Conservation (phyloP, 495 filamentous ascomycete species). For the Aspergillus funiculosus region DNA sequence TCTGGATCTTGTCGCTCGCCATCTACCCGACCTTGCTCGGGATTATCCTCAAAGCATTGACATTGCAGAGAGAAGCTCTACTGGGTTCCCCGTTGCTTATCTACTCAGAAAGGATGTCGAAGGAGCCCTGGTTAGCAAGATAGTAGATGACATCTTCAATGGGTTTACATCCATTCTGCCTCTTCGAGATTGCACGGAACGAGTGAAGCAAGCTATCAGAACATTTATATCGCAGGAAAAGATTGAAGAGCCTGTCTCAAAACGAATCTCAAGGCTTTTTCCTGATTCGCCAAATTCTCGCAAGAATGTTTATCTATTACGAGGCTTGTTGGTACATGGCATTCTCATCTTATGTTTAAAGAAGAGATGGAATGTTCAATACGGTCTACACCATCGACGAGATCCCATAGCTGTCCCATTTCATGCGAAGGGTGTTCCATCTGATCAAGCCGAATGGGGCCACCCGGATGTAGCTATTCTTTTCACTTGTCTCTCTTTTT, state of each 20-base stretch:
- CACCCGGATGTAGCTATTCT: constrained; percentile 66
- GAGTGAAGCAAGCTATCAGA: constrained; percentile 7
- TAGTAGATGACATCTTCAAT: constrained; percentile 15
- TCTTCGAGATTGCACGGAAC: constrained; percentile 17
- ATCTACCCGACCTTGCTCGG: constrained; percentile 16
- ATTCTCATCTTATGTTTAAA: constrained; percentile 53
- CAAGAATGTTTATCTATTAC: constrained; percentile 46
- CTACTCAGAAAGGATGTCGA: constrained; percentile 21
- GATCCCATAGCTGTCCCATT: constrained; percentile 63
- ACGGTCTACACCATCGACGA: constrained; percentile 48
- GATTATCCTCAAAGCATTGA: constrained; percentile 36
- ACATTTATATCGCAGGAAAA: constrained; percentile 11
- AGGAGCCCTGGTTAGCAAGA: constrained; percentile 5
- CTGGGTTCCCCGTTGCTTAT: constrained; percentile 19
- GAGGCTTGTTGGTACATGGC: constrained; percentile 54
- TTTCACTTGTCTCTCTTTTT: constrained; percentile 62
- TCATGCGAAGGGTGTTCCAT: constrained; percentile 59
- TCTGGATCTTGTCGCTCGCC: constrained; percentile 36
- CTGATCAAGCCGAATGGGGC: constrained; percentile 62
- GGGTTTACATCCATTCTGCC: constrained; percentile 3
- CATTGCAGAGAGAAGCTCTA: constrained; percentile 13
- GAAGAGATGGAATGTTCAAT: constrained; percentile 68
- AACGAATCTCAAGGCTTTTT: constrained; percentile 2
- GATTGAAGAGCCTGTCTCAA: neutral
- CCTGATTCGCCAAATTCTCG: neutral